phyloP scores from a whole-genome alignment of 306 rosid species.

The Begonia peltatifolia region DNA sequence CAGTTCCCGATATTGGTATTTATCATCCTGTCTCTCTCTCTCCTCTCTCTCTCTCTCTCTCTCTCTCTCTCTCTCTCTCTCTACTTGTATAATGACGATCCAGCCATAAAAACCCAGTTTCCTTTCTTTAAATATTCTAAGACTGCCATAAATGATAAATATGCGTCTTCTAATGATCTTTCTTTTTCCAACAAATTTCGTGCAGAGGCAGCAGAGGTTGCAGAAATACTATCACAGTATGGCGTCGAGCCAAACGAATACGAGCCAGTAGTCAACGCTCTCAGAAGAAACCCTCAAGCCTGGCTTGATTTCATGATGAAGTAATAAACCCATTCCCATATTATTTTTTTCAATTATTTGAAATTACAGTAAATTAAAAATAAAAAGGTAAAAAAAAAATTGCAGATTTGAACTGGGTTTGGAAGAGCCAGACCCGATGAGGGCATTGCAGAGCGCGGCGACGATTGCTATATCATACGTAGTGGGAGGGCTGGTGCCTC shows the following conservation, averaged over 20 bases:
- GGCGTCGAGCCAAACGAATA: constrained; percentile 40
- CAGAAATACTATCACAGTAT: constrained; percentile 29
- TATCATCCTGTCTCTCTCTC: neutral
- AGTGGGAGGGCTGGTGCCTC: constrained; percentile 68
- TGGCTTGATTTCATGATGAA: constrained; percentile 99
- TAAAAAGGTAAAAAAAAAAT: neutral
- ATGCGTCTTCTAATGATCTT: neutral
- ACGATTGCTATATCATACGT: constrained; percentile 71
- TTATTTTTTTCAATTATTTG: neutral
- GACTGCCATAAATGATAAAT: neutral
- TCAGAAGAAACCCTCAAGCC: constrained; percentile 72
- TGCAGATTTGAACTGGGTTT: constrained; percentile 84
- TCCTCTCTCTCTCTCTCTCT: too few relatives aligned
- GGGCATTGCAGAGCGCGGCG: constrained; percentile 72
- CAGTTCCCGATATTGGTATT: constrained; percentile 52
- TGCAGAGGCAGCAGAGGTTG: constrained; percentile 42
- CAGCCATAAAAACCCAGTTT: too few relatives aligned
- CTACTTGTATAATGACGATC: too few relatives aligned
- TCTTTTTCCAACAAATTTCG: neutral
- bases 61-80: too few relatives aligned
- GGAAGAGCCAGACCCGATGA: constrained; percentile 85
- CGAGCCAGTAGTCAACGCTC: constrained; percentile 67
- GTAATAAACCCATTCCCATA: constrained; percentile 20
- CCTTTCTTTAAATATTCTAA: neutral
- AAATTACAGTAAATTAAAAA: neutral